A percentile compares a stretch with the other conserved stretches of the same genome.
These are phyloP conservation scores for Cenococcum geophilum DNA, from an alignment of 495 filamentous ascomycete genomes.

Conservation along the genomic window DNA sequence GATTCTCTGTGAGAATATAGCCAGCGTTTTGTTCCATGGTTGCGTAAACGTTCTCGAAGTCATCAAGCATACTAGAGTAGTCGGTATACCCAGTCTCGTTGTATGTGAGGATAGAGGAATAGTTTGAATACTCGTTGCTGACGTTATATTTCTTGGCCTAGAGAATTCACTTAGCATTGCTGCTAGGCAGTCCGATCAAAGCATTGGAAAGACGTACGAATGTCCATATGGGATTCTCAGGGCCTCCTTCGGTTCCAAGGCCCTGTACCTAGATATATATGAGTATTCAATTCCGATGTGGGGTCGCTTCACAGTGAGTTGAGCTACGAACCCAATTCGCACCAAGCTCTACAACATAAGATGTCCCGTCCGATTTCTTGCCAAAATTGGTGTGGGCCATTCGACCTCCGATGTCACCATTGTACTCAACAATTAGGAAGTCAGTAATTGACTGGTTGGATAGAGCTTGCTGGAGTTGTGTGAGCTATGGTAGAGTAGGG, in stretches of 20 bases:
- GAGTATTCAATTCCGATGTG: neutral
- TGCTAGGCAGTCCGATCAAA: neutral
- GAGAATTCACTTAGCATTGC: neutral
- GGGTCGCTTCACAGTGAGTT: neutral
- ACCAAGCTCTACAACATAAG: constrained; percentile 44
- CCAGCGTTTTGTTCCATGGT: constrained; percentile 53
- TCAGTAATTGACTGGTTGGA: constrained; percentile 58
- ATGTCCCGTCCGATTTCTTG: constrained; percentile 43
- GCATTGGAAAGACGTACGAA: constrained; percentile 40
- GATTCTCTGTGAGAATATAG: constrained; percentile 50
- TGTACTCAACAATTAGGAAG: constrained; percentile 66
- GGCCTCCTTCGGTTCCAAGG: constrained; percentile 49
- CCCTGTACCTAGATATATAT: constrained; percentile 50
- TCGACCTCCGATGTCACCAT: constrained; percentile 57
- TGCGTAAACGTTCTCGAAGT: constrained; percentile 48
- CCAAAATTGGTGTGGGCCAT: constrained; percentile 56
- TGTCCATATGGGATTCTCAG: constrained; percentile 64
- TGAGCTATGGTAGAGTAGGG: constrained; percentile 21
- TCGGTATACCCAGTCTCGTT: constrained; percentile 25
- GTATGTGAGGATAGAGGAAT: constrained; percentile 45
- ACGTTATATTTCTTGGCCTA: constrained; percentile 56
- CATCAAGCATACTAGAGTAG: constrained; percentile 43
- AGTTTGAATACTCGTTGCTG: constrained; percentile 59
- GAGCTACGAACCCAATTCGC: constrained; percentile 29
- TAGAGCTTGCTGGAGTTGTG: constrained; percentile 53